These are phyloP conservation scores for Fagopyrum homotropicum DNA, from an alignment of 148 eudicot species.

Conservation along the genomic window DNA sequence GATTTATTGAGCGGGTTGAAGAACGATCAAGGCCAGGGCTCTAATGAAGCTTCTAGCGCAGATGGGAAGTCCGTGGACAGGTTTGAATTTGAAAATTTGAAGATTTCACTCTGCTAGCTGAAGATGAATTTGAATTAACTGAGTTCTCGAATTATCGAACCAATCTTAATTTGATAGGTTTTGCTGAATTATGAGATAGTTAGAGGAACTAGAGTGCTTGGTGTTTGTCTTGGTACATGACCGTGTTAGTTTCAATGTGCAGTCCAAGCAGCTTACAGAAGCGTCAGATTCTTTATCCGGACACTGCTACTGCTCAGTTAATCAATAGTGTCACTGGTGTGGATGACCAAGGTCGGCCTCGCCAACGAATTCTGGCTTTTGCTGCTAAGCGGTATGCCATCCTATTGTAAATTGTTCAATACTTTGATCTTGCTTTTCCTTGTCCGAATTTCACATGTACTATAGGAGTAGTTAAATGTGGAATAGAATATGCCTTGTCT, in stretches of 20 bases:
- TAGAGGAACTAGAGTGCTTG: neutral
- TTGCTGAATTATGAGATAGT: neutral
- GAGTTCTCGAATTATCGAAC: neutral
- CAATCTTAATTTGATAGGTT: neutral
- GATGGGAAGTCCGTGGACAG: slow-evolving; percentile 43
- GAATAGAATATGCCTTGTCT: neutral
- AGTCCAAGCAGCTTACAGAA: slow-evolving; percentile 51
- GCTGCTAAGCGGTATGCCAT: slow-evolving; percentile 70
- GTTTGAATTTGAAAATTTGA: slow-evolving; percentile 19
- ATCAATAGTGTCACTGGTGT: slow-evolving; percentile 76
- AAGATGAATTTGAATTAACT: neutral
- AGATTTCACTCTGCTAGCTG: neutral
- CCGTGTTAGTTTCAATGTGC: slow-evolving; percentile 14
- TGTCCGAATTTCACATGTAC: neutral
- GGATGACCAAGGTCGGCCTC: slow-evolving; percentile 88
- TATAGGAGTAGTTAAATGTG: neutral
- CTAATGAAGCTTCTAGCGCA: slow-evolving; percentile 19
- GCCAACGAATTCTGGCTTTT: slow-evolving; percentile 84
- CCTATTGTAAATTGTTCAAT: neutral
- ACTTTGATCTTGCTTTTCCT: neutral
- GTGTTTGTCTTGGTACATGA: slow-evolving; percentile 2
- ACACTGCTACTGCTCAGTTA: slow-evolving; percentile 74
- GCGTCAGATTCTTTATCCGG: slow-evolving; percentile 20
- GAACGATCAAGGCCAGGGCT: slow-evolving; percentile 25
- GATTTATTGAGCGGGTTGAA: slow-evolving; percentile 67